Percentiles rank a stretch among this genome's conserved stretches.
These are phyloP conservation scores for Psidium guajava DNA, from an alignment of 345 rosid genomes.

Conservation along the genomic window DNA sequence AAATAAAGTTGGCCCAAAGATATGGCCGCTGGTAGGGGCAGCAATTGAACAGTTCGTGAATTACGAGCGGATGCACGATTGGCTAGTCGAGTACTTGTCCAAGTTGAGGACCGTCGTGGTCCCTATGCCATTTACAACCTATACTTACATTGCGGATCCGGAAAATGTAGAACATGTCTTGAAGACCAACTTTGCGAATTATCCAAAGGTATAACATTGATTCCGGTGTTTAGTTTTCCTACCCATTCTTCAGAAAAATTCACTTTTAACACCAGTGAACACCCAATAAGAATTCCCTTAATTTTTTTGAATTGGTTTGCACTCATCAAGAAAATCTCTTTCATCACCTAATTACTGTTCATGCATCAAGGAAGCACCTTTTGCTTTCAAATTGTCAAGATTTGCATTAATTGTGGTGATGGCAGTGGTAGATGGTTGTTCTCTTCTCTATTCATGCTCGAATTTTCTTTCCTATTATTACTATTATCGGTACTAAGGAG, in stretches of 20 bases:
- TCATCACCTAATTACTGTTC: not conserved
- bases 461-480: not conserved
- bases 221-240: not conserved
- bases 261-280: not conserved
- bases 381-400: not conserved
- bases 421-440: not conserved
- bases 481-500: not conserved
- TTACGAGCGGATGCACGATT: constrained; percentile 83
- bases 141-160: constrained; percentile 92
- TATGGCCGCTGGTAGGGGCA: constrained; percentile 96
- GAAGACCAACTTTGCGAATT: constrained; percentile 73
- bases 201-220: constrained; percentile 60
- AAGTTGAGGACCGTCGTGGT: constrained; percentile 62
- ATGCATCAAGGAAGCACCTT: not conserved
- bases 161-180: constrained; percentile 82
- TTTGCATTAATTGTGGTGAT: not conserved
- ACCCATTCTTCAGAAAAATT: not conserved
- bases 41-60: constrained; percentile 73
- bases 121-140: constrained; percentile 81
- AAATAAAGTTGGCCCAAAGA: constrained; percentile 60
- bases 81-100: constrained; percentile 68
- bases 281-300: too few relatives aligned
- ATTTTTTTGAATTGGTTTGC: too few relatives aligned
- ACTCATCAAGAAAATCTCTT: too few relatives aligned
- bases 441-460: not conserved